Percentiles rank a stretch among this genome's conserved stretches.
Conservation (phyloP, 2,329 filamentous ascomycete genomes). For the Huntiella abstrusa region DNA sequence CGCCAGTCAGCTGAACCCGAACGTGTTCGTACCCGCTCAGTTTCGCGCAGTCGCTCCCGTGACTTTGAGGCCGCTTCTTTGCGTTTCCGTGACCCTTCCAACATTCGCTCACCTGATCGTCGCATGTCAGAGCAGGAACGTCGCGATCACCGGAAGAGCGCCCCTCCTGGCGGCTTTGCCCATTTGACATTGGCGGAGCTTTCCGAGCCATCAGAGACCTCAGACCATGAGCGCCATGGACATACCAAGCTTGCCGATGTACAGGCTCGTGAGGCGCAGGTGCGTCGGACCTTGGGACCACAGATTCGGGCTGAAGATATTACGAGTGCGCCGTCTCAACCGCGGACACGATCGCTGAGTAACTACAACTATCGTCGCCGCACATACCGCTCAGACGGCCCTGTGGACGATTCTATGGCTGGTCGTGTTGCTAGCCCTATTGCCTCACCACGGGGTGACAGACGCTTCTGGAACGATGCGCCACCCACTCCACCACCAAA, state of each 20-base stretch:
- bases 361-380: conserved; percentile 5
- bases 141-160: conserved; percentile 9
- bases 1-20: conserved; percentile 5
- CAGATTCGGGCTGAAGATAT: conserved; percentile 28
- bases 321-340: conserved; percentile 26
- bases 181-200: conserved; percentile 5
- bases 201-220: conserved; percentile 7
- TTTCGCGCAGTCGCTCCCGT: conserved; percentile 5
- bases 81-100: conserved; percentile 1
- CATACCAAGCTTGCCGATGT: conserved; percentile 29
- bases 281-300: conserved; percentile 1
- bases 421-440: background rate
- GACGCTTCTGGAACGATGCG: conserved; percentile 5
- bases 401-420: conserved; percentile 3
- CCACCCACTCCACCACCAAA: conserved; percentile 9
- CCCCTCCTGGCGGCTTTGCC: conserved; percentile 1
- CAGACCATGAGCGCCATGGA: conserved; percentile 1
- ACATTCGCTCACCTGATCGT: conserved; percentile 4
- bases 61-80: conserved; percentile 1
- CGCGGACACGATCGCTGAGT: conserved; percentile 3
- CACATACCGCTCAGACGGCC: background rate
- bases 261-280: conserved; percentile 23
- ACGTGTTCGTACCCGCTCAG: background rate
- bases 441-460: background rate
- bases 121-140: conserved; percentile 5